Conservation (phyloP, 2,329 filamentous ascomycete genomes). For the Pseudogymnoascus sp. region DNA sequence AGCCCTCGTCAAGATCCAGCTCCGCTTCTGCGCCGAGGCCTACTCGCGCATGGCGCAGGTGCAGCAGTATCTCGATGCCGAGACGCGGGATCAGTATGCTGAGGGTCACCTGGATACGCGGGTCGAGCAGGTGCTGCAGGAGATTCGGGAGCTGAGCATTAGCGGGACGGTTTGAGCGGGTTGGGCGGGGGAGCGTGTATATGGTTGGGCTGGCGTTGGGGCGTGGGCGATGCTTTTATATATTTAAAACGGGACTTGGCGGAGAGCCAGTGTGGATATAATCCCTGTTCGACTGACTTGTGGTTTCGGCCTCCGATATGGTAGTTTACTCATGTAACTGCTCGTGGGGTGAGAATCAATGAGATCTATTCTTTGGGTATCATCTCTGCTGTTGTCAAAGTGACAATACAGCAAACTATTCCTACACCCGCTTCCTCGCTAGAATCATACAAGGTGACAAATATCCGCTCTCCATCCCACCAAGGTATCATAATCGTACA, state of each 20-base stretch:
- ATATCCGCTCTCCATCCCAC: not conserved
- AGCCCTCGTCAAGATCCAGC: conserved; percentile 95
- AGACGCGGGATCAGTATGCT: conserved; percentile 93
- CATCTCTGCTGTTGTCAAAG: not conserved
- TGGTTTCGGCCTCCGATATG: not conserved
- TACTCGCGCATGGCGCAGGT: conserved; percentile 98
- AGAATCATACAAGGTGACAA: not conserved
- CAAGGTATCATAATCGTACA: not conserved
- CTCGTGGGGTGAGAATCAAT: not conserved
- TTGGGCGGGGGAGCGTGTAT: conserved; percentile 61
- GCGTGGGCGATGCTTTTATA: conserved; percentile 56
- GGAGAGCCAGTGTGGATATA: not conserved
- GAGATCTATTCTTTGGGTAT: conserved; percentile 6
- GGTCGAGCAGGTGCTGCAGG: conserved; percentile 92
- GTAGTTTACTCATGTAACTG: not conserved
- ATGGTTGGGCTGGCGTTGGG: conserved; percentile 65
- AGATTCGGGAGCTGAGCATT: conserved; percentile 96
- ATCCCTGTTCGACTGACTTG: not conserved
- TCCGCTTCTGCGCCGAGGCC: conserved; percentile 95
- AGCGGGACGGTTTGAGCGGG: conserved; percentile 53
- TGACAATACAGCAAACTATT: not conserved
- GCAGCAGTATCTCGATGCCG: conserved; percentile 93
- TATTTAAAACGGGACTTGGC: not conserved
- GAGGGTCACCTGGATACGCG: conserved; percentile 83
- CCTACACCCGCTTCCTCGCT: not conserved